Conservation (phyloP, 2,329 filamentous ascomycete species). For the Biscogniauxia sp. region DNA sequence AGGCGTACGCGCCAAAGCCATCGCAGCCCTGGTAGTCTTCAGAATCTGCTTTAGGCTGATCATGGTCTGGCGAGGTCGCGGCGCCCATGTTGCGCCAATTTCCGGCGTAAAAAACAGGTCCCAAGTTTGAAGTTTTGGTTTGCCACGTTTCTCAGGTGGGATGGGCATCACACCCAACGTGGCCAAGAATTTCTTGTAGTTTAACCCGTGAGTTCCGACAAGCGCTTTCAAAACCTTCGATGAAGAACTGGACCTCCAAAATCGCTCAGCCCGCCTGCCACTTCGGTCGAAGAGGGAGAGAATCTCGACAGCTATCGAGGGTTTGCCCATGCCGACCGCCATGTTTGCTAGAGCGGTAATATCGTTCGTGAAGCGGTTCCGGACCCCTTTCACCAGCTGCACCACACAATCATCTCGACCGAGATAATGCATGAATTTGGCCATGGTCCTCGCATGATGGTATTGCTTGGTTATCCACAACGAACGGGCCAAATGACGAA, state of each 20-base stretch:
- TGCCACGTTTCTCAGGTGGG: not conserved
- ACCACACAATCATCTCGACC: slow-evolving; percentile 25
- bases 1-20: slow-evolving; percentile 21
- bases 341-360: slow-evolving; percentile 18
- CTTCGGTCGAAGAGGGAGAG: slow-evolving; percentile 14
- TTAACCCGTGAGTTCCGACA: slow-evolving; percentile 11
- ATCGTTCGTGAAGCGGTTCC: slow-evolving; percentile 11
- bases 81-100: not conserved
- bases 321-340: slow-evolving; percentile 21
- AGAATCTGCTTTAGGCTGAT: slow-evolving; percentile 1
- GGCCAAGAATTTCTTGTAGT: slow-evolving; percentile 13
- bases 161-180: slow-evolving; percentile 13
- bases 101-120: not conserved
- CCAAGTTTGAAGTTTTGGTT: not conserved
- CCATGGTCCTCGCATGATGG: slow-evolving; percentile 16
- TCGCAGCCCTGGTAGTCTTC: slow-evolving; percentile 15
- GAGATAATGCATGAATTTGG: slow-evolving; percentile 21
- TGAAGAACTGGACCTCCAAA: slow-evolving; percentile 24
- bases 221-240: slow-evolving; percentile 20
- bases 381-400: slow-evolving; percentile 17
- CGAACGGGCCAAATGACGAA: slow-evolving; percentile 8
- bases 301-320: slow-evolving; percentile 26
- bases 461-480: slow-evolving; percentile 25
- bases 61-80: not conserved
- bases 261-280: slow-evolving; percentile 5